phyloP scores from a whole-genome alignment of 31 red algal genomes.

The Endocladia muricata region DNA sequence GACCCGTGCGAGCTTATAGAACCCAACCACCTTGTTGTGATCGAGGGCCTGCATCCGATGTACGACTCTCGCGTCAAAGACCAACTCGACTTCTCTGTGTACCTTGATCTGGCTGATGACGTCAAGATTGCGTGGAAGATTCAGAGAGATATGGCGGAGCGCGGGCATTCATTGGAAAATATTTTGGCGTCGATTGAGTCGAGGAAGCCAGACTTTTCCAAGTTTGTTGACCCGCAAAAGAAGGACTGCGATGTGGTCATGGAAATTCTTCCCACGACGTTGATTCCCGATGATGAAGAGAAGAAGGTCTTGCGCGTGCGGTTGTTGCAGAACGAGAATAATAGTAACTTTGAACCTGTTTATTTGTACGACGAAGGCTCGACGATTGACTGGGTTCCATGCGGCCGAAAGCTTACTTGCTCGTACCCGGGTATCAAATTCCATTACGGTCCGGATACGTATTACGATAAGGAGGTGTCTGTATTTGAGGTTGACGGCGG shows the following conservation, averaged over 20 bases:
- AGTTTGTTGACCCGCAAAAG: conserved; percentile 93
- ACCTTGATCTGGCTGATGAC: conserved; percentile 92
- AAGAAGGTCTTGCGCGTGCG: conserved; percentile 92
- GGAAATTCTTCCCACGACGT: conserved; percentile 84
- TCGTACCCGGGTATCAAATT: conserved; percentile 96
- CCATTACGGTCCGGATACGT: conserved; percentile 91
- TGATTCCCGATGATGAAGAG: conserved; percentile 93
- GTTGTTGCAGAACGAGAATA: conserved; percentile 77
- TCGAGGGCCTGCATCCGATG: conserved; percentile 96
- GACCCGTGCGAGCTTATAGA: conserved; percentile 89
- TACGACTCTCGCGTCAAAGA: conserved; percentile 83
- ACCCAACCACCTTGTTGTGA: conserved; percentile 88
- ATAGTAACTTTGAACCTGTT: conserved; percentile 45
- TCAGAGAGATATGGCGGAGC: conserved; percentile 97
- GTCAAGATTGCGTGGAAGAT: conserved; percentile 99
- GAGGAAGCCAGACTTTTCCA: conserved; percentile 93
- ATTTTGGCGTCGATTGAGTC: conserved; percentile 95
- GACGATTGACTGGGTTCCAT: conserved; percentile 97
- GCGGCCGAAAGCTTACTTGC: conserved; percentile 84
- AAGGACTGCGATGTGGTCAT: conserved; percentile 81
- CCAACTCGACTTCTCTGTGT: conserved; percentile 89
- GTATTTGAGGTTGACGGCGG: conserved; percentile 90
- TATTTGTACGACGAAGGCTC: conserved; percentile 97
- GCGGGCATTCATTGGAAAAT: conserved; percentile 91
- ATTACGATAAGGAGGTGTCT: conserved; percentile 84